Evolutionary conservation across 179 eudicot species (phyloP), one percentile per base, ranked within the genome.

Genomic region (Spergularia azorica): DNA sequence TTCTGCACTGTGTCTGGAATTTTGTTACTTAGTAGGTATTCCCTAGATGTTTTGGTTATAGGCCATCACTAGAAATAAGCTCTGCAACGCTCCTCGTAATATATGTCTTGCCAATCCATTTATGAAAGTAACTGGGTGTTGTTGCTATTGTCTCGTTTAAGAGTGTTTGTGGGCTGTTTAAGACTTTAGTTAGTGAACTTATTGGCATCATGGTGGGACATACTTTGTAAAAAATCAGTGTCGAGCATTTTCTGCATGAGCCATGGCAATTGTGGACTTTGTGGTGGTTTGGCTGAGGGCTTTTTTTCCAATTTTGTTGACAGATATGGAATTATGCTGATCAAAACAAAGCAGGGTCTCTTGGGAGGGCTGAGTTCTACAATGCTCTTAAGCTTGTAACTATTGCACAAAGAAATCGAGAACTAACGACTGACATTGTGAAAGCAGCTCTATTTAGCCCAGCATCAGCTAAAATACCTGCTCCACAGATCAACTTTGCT

Each of bases 341-440:
- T 82, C 94, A 94, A 84, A 87, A 88, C 60, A 84, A 85, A 82
- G 75, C 82, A 43, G 94, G 96, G 67, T 94, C 77, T 85, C 96
- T 96, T 18, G 93, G 97, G 41, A 90, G 97, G 84, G 82, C 87
- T 2, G 99, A 96, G 75, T 96, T 96, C 80, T 96, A 91, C 81
- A 96, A 94, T 79, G 91, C 91, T 79, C 99, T 96, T 71, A 94
- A 92, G 80, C 99, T 96, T 82, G 96, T 94, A 72, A 96, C 99
- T 39, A 97, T 96, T 70, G 98, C 97, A 38, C 99, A 96, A 81
- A 91, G 94, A 79, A 94, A 89, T 73, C 81, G 92, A 68, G 98
- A 91, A 13, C 86, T 96, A 76, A 91, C 97, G 36, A 88, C 96
- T 64, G 99, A 96, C 32, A 88, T 96, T 26, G 99, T 96, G 72